Evolutionary conservation across 306 rosid genomes (phyloP).

Genomic region (Quercus gilva): DNA sequence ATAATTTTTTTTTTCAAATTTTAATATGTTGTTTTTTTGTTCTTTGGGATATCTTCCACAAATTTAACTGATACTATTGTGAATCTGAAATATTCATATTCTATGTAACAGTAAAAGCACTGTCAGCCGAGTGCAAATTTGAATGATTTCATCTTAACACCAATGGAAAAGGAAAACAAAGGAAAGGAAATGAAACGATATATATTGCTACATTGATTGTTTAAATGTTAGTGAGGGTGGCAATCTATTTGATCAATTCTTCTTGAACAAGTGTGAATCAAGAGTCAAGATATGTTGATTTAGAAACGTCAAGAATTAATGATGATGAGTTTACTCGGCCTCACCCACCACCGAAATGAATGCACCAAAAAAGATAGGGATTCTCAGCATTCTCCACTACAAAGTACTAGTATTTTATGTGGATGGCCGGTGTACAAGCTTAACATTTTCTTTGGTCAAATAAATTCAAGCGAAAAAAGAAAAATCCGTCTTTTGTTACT

Average conservation of each 20-base stretch:
- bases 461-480: neutral
- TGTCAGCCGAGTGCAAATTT: neutral
- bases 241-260: neutral
- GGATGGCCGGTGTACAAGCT: constrained; percentile 8
- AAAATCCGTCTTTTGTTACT: neutral
- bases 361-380: neutral
- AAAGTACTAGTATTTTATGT: constrained; percentile 4
- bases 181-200: too few species aligned
- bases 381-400: constrained; percentile 15
- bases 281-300: neutral
- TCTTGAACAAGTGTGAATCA: neutral
- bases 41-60: too few species aligned
- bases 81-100: too few species aligned
- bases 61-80: too few species aligned
- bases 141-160: neutral
- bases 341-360: constrained; percentile 1
- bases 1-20: neutral
- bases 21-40: neutral
- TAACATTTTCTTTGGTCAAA: neutral
- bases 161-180: neutral
- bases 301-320: neutral
- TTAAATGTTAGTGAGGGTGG: neutral
- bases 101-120: too few species aligned
- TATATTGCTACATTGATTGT: neutral
- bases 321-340: neutral